Conservation (phyloP, 208 protist species). For the Wallacemonas sp. region DNA sequence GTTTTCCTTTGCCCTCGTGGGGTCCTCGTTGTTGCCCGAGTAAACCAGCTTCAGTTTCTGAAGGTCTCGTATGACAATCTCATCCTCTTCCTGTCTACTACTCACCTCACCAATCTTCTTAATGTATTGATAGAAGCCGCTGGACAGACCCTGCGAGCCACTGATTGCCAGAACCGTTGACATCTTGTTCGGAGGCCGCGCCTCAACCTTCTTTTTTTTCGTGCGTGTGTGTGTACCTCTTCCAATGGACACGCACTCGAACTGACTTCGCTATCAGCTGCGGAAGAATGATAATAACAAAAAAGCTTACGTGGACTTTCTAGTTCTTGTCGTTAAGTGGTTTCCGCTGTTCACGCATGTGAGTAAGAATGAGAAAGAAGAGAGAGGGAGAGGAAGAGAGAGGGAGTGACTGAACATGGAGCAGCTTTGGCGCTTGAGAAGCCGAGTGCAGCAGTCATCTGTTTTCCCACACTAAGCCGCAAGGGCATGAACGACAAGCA, state of each 20-base stretch:
- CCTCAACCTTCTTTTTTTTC: background rate
- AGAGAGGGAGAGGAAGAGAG: background rate
- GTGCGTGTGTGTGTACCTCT: constrained; percentile 29
- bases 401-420: too few species aligned
- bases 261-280: too few species aligned
- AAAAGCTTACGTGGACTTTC: too few species aligned
- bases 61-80: constrained; percentile 62
- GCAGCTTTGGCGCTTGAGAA: too few species aligned
- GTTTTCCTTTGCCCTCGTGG: constrained; percentile 67
- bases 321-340: background rate
- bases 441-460: too few species aligned
- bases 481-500: too few species aligned
- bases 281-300: too few species aligned
- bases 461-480: too few species aligned
- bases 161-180: constrained; percentile 44
- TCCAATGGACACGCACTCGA: too few species aligned
- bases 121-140: constrained; percentile 70
- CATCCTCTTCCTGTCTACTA: constrained; percentile 85
- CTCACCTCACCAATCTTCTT: constrained; percentile 53
- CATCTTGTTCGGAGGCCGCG: constrained; percentile 9
- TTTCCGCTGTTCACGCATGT: background rate
- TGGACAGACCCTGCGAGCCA: constrained; percentile 48
- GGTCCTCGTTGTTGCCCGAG: constrained; percentile 1
- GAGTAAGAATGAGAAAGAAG: background rate
- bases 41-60: constrained; percentile 44